These are phyloP conservation scores for Colletotrichum australisinense DNA, from an alignment of 2,329 filamentous ascomycete species.

Conservation along the genomic window DNA sequence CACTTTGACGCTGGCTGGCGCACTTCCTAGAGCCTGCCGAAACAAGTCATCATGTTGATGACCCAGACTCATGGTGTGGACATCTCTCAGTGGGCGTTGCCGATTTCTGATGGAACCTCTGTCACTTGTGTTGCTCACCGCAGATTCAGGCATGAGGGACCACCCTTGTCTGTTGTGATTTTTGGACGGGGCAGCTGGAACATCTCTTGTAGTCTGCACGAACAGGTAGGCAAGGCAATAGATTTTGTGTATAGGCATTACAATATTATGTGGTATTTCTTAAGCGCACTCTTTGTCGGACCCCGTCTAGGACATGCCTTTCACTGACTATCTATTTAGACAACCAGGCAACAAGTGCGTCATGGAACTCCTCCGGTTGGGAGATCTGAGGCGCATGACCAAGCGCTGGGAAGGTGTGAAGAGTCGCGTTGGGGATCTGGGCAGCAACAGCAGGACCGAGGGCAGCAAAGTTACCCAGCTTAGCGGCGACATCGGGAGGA, in stretches of 20 bases:
- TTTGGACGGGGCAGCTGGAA: not conserved
- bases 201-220: not conserved
- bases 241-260: not conserved
- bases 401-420: conserved; percentile 59
- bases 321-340: not conserved
- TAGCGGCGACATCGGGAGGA: conserved; percentile 53
- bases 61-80: not conserved
- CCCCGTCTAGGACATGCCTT: not conserved
- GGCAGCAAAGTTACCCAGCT: conserved; percentile 60
- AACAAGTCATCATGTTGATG: not conserved
- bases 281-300: not conserved
- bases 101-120: not conserved
- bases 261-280: not conserved
- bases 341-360: conserved; percentile 59
- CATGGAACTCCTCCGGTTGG: conserved; percentile 58
- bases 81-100: not conserved
- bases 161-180: not conserved
- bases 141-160: no score
- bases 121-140: not conserved
- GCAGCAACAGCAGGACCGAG: conserved; percentile 58
- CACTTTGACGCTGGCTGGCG: not conserved
- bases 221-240: no score
- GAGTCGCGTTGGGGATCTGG: conserved; percentile 55
- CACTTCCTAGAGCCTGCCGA: not conserved
- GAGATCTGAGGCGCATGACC: conserved; percentile 67